Evolutionary conservation across 768 basidiomycete species (phyloP).

Genomic region (Austroboletus eburneus): DNA sequence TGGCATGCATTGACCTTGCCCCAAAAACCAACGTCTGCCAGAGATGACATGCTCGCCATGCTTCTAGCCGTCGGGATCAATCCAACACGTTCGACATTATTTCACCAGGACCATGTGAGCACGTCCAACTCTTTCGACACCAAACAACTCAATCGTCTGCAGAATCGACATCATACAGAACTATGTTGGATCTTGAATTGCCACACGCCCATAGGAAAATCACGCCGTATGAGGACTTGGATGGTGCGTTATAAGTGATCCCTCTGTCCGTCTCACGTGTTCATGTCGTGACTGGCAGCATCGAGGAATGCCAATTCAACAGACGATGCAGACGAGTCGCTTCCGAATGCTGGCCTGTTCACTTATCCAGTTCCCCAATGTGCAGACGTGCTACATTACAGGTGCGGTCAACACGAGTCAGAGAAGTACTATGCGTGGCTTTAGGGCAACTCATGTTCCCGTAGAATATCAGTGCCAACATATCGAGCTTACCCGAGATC

Average conservation of each 20-base stretch:
- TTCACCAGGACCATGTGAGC: conserved; percentile 86
- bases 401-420: conserved; percentile 37
- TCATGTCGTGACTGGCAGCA: conserved; percentile 69
- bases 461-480: conserved; percentile 97
- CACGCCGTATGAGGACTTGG: conserved; percentile 64
- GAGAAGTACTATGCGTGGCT: neutral
- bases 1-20: conserved; percentile 94
- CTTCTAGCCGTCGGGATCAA: conserved; percentile 85
- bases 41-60: conserved; percentile 75
- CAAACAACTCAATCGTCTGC: neutral
- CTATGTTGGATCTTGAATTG: too few species aligned
- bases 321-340: conserved; percentile 74
- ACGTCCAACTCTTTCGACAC: neutral
- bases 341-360: conserved; percentile 81
- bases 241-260: conserved; percentile 54
- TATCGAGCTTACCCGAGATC: conserved; percentile 71
- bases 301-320: conserved; percentile 71
- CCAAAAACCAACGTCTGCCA: conserved; percentile 68
- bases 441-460: conserved; percentile 86
- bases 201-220: too few species aligned
- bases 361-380: conserved; percentile 94
- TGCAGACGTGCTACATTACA: conserved; percentile 81
- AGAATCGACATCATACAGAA: conserved; percentile 39
- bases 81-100: conserved; percentile 67
- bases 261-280: neutral